Base-by-base conservation (phyloP, 179 eudicot species). In the Beta corolliflora region DNA sequence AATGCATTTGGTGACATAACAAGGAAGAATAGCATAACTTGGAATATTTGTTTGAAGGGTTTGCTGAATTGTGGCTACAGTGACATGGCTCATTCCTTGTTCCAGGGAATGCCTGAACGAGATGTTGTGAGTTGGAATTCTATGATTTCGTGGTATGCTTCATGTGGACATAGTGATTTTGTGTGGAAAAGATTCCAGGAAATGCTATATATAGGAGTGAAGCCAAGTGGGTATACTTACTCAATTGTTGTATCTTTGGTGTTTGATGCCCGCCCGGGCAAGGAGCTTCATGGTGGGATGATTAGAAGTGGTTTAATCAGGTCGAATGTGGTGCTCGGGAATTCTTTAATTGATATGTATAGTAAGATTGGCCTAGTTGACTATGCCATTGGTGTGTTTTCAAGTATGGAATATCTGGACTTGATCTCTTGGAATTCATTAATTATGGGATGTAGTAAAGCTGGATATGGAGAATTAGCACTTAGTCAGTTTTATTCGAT, bases 81-180 rank as follows among this genome's bases (percentile, higher is more conserved):
- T 29, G 85, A 71, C 55, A 54, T 81, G 63, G 98, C 93, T 7
- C 84, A 83, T 50, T 31, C 81, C 9, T 55, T 94, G 88, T 93
- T 94, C 60, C 89, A 90, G 61, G 80, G 84, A 86, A 90, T 94
- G 90, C 90, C 93, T 36, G 85, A 88, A 53, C 82, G 88, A 65
- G 95, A 94, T 89, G 89, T 85, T 79, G 96, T 93, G 23, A 88
- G 90, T 82, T 94, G 94, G 94, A 94, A 93, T 78, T 75, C 96
- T 4, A 80, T 94, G 67, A 86, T 94, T 71, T 91, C 91, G 0
- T 91, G 93, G 65, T 84, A 88, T 81, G 83, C 79, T 79, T 85
- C 88, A 9, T 52, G 61, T 83, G 93, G 89, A 84, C 23, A 65
- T 79, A 25, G 52, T 46, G 88, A 82, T 53, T 21, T 71, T 79